Base-by-base conservation (phyloP, 176 grass and related monocot genomes). In the Hordeum marinum region DNA sequence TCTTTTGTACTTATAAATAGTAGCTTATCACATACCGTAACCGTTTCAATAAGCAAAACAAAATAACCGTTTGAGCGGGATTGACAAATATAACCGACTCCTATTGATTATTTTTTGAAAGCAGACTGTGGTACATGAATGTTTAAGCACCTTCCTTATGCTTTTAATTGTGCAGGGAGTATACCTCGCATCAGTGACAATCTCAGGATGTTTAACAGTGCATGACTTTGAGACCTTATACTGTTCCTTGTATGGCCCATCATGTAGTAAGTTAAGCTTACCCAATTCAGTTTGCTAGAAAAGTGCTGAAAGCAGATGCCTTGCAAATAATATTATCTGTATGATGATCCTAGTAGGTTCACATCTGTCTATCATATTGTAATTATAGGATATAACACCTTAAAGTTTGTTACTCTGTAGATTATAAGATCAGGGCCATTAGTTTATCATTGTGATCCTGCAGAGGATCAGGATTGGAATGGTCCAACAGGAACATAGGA, bases 181-280 rank as follows among this genome's bases (percentile, higher is more conserved):
- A 74, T 98, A 98, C 87, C 81, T 98, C 87, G 93, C 96, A 71
- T 95, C 93, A 68, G 93, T 95, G 63, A 95, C 96, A 87, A 74
- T 83, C 79, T 90, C 93, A 46, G 96, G 96, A 32, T 98, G 96
- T 90, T 80, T 98, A 75, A 95, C 96, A 32, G 93, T 98, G 81
- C 89, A 98, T 67, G 96, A 98, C 76, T 98, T 98, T 78, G 96
- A 98, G 84, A 92, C 87, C 11, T 87, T 98, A 39, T 98, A 98
- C 76, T 93, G 93, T 77, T 83, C 85, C 76, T 72, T 78, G 48
- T 87, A 92, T 75, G 89, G 88, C 72, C 83, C 89, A 82, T 87
- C 80, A 58, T 72, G 54, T 61, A 48, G 90, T 98, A 95, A 90
- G 86, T 87, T 90, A 85, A 80, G 66, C 25, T 74, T 77, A 40